phyloP scores from a whole-genome alignment of 2,329 filamentous ascomycete genomes.

The Chrysosphaeria jannelii region DNA sequence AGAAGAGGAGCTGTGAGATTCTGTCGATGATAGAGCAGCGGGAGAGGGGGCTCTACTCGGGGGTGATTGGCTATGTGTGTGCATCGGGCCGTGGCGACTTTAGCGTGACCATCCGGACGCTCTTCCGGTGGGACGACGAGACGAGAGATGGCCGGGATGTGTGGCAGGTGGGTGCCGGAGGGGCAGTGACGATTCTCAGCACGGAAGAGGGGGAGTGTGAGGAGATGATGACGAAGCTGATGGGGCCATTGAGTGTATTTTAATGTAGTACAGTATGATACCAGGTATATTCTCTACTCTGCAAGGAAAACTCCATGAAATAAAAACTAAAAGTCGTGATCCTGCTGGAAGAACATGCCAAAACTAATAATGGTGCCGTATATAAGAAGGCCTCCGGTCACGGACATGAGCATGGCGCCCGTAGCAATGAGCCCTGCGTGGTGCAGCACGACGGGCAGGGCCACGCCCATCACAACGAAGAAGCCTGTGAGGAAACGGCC shows the following conservation, averaged over 20 bases:
- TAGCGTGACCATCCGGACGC: constrained; percentile 66
- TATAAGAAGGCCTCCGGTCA: constrained; percentile 73
- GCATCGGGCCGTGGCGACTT: constrained; percentile 65
- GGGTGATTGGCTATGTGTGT: constrained; percentile 73
- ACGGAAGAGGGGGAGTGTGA: constrained; percentile 55
- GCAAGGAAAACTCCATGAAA: neutral
- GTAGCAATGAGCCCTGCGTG: constrained; percentile 59
- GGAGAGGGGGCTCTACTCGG: constrained; percentile 54
- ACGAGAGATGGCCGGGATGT: constrained; percentile 13
- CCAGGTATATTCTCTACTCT: neutral
- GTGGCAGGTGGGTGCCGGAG: constrained; percentile 73
- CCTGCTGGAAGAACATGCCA: constrained; percentile 91
- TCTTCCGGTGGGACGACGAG: constrained; percentile 44
- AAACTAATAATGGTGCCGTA: constrained; percentile 98
- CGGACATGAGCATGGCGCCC: constrained; percentile 83
- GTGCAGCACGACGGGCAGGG: constrained; percentile 62
- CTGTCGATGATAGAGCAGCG: constrained; percentile 32
- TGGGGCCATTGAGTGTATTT: constrained; percentile 22
- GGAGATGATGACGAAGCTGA: constrained; percentile 62
- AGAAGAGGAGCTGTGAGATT: constrained; percentile 73
- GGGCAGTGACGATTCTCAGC: constrained; percentile 66
- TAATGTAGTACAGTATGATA: neutral
- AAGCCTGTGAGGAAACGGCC: constrained; percentile 87
- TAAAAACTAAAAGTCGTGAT: constrained; percentile 56
- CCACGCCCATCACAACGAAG: constrained; percentile 89